Percentiles rank a stretch among this genome's conserved stretches.
These are phyloP conservation scores for Mycena sanguinolenta DNA, from an alignment of 768 basidiomycete genomes.

Conservation along the genomic window DNA sequence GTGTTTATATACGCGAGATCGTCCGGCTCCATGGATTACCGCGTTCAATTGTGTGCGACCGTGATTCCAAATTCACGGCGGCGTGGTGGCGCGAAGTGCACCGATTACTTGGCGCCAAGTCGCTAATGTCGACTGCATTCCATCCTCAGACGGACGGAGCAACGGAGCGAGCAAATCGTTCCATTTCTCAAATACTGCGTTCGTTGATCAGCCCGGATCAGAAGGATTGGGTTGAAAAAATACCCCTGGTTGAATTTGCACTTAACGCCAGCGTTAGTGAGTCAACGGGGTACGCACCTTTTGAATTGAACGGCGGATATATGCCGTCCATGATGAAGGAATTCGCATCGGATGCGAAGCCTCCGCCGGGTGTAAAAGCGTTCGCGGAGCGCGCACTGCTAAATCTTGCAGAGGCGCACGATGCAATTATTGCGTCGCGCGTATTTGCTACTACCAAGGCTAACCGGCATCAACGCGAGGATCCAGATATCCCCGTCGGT, in stretches of 20 bases:
- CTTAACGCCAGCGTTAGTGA: neutral
- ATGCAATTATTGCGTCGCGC: constrained; percentile 47
- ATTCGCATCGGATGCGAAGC: no score
- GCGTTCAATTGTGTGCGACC: neutral
- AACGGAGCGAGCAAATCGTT: neutral
- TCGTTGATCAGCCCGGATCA: neutral
- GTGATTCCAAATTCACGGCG: no score
- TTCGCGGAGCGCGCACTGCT: no score
- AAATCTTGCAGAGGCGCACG: neutral
- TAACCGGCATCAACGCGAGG: constrained; percentile 37
- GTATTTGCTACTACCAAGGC: constrained; percentile 31
- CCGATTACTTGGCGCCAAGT: no score
- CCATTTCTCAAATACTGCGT: neutral
- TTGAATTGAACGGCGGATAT: no score
- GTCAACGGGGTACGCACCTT: constrained; percentile 12
- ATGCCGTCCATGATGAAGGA: no score
- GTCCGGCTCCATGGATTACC: constrained; percentile 40
- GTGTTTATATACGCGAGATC: constrained; percentile 34
- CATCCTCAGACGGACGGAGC: no score
- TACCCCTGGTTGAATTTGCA: neutral
- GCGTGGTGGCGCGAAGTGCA: no score
- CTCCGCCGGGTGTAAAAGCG: no score
- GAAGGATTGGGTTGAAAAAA: no score
- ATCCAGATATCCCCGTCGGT: no score
- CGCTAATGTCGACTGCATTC: no score